These are phyloP conservation scores for Chlorella variabilis DNA, from an alignment of 163 green algal genomes.

Conservation along the genomic window DNA sequence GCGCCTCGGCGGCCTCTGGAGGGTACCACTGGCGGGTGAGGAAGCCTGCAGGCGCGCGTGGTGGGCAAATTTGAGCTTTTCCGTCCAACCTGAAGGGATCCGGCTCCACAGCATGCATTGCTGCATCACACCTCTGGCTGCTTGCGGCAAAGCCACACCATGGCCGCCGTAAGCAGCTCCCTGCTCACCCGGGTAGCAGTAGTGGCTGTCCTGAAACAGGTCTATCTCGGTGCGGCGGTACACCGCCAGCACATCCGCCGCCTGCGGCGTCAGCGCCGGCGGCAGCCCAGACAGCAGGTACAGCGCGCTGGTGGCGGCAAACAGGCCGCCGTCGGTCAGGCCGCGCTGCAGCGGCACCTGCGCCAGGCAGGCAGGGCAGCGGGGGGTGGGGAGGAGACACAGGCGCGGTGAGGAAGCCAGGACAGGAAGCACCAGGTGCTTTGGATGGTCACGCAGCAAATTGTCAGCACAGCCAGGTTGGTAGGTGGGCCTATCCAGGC, in stretches of 20 bases:
- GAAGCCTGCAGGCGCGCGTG: neutral
- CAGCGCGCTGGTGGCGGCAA: neutral
- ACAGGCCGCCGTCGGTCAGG: neutral
- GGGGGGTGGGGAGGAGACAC: neutral
- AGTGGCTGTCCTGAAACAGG: neutral
- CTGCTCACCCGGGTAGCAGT: neutral
- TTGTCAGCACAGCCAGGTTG: too few relatives aligned
- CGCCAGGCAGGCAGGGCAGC: neutral
- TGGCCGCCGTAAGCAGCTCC: neutral
- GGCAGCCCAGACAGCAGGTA: conserved; percentile 4
- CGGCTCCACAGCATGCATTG: too few relatives aligned
- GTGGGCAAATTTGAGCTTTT: too few relatives aligned
- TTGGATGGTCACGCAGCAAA: too few relatives aligned
- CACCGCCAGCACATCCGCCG: neutral
- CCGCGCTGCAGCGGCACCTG: conserved; percentile 9
- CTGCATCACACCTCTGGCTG: too few relatives aligned
- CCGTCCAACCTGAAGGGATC: too few relatives aligned
- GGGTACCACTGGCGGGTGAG: conserved; percentile 11
- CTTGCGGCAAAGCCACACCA: neutral
- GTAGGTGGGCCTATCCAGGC: too few relatives aligned
- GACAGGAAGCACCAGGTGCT: too few relatives aligned
- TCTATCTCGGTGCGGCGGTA: neutral
- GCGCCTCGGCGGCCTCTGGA: neutral
- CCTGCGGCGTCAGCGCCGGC: neutral
- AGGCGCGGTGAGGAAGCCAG: too few relatives aligned